Conservation (phyloP, 2,329 filamentous ascomycete genomes). For the Scytalidium sp. region DNA sequence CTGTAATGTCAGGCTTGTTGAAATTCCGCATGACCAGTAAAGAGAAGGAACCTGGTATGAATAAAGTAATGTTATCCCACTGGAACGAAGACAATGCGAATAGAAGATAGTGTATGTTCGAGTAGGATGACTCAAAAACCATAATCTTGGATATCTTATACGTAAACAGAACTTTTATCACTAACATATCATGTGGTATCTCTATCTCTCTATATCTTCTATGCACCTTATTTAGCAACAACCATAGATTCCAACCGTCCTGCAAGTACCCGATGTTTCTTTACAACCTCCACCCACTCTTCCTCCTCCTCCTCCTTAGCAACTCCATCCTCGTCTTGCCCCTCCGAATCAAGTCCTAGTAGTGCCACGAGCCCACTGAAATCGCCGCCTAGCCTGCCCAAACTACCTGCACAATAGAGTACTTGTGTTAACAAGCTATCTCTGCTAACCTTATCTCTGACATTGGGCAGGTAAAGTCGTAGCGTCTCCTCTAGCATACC, state of each 20-base stretch:
- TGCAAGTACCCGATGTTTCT: slow-evolving; percentile 81
- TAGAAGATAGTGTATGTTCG: too few relatives aligned
- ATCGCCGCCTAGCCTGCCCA: slow-evolving; percentile 86
- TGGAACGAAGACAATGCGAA: too few relatives aligned
- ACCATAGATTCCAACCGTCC: slow-evolving; percentile 72
- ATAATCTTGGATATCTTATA: too few relatives aligned
- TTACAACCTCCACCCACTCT: slow-evolving; percentile 87
- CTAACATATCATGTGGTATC: too few relatives aligned
- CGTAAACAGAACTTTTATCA: too few relatives aligned
- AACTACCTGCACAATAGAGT: slow-evolving; percentile 85
- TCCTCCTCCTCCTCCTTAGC: slow-evolving; percentile 36
- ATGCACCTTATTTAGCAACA: slow-evolving; percentile 31
- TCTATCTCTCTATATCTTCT: too few relatives aligned
- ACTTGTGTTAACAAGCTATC: slow-evolving; percentile 92
- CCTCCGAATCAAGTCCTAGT: slow-evolving; percentile 28
- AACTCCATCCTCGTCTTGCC: slow-evolving; percentile 29
- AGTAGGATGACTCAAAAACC: too few relatives aligned
- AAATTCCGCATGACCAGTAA: too few relatives aligned
- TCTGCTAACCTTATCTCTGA: slow-evolving; percentile 73
- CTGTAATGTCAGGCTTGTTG: too few relatives aligned
- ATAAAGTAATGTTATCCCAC: too few relatives aligned
- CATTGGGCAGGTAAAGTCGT: slow-evolving; percentile 72
- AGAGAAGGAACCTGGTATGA: too few relatives aligned
- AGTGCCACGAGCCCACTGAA: slow-evolving; percentile 85
- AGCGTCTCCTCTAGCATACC: slow-evolving; percentile 77